Evolutionary conservation across 1,284 basidiomycete genomes (phyloP), one percentile per base, ranked within the genome.

Genomic region (Stygiomarasmius scandens): DNA sequence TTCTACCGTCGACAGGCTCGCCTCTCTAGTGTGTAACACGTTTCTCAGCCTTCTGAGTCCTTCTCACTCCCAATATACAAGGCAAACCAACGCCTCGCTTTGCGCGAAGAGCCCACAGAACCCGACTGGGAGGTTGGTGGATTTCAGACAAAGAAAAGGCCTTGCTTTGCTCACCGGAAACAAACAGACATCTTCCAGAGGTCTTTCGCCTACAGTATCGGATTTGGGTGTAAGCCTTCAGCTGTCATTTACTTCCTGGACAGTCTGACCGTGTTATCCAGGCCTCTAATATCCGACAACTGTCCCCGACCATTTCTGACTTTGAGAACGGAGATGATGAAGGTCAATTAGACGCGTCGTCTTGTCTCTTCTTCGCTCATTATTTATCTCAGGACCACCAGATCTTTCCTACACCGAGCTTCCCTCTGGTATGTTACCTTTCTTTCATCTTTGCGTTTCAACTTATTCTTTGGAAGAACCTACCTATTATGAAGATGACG

Each of bases 221-320:
- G 53, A 54, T 22, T 19, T 54, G n/a, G 43, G 19, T 14, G 53
- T 54, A 19, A 32, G 34, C 25, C 19, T 23, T n/a, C 25, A 22
- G 5, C 19, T 23, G 29, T 20, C 19, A 20, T 3, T 54, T 20
- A 14, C 14, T 36, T 5, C n/a, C 46, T 54, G 41, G 8, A 47
- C 55, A 19, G 22, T 22, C 36, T 58, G 32, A n/a, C 12, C 29
- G 29, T 32, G 6, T 32, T 32, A 32, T 12, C 12, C 50, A 59
- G 34, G 24, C 41, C 14, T 24, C 22, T 16, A 19, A 27, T 3
- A 16, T 22, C n/a, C 19, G 25, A 12, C 9, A 25, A 19, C 10
- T 49, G 5, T 72, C 71, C 4, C 71, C 71, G 10, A 70, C 70
- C n/a, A 64, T 67, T 5, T 71, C 71, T 22, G 70, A 71, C 43